Base-by-base conservation (phyloP, 2,329 filamentous ascomycete genomes). In the Eutypa lata region DNA sequence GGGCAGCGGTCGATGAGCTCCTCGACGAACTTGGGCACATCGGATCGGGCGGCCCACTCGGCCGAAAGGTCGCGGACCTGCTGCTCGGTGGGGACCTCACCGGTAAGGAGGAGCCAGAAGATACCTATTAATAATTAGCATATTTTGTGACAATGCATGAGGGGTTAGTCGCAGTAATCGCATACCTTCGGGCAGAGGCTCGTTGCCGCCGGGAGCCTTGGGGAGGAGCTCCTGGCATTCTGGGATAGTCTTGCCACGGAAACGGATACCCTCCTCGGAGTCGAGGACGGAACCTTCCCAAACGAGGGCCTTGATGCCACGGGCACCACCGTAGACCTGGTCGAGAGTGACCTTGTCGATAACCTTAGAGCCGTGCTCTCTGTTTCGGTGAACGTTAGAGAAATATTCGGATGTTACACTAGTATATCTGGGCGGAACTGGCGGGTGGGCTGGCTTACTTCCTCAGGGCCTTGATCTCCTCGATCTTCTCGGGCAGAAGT, bases 1-100 rank as follows among this genome's bases (percentile, higher is more conserved):
- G 94, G 94, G 89, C 93, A 97, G 82, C 94, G 91, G 87, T 99
- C 94, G 79, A 99, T 96, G 74, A 99, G 89, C 82, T 99, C 94
- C 83, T 96, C 92, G 71, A 99, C 85, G 79, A 96, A 97, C 81
- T 96, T 96, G 79, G 94, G 94, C 65, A 99, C 80, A 70, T 95
- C 91, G 77, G 94, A 91, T 70, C 94, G 92, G 72, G 94, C 94
- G 73, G 94, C 94, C 94, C 93, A 97, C 79, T 99, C 94, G 59
- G 94, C 93, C 64, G 94, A 97, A 63, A 99, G 89, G 71, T 95
- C 92, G 74, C 92, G 92, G 69, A 97, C 94, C 83, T 99, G 94
- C 82, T 97, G 90, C 83, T 97, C 94, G 63, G 87, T 89, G 66
- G 94, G 94, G 64, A 99, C 90, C 84, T 99, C 94, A 65, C 94